Evolutionary conservation across 192 early-diverging fungal genomes (phyloP).

Genomic region (Phlyctochytrium planicorne): DNA sequence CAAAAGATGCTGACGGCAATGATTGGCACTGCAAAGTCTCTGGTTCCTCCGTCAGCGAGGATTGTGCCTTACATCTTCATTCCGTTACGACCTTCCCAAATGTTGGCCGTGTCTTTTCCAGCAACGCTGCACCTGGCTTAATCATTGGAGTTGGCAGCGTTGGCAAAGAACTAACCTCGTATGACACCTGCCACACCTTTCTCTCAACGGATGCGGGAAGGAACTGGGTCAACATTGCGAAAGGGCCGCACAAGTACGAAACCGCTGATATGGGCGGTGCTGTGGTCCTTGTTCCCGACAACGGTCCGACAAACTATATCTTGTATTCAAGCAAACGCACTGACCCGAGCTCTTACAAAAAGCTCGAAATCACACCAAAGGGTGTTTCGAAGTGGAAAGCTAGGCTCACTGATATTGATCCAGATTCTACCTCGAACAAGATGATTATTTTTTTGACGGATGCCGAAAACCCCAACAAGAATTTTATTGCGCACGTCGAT

Average conservation of each 20-base stretch:
- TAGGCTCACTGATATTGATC: conserved; percentile 72
- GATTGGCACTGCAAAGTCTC: conserved; percentile 53
- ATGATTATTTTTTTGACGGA: conserved; percentile 63
- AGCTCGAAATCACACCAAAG: conserved; percentile 38
- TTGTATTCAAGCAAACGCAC: conserved; percentile 80
- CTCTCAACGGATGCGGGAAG: conserved; percentile 81
- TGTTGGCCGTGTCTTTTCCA: conserved; percentile 72
- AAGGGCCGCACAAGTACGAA: conserved; percentile 82
- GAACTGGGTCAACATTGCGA: conserved; percentile 64
- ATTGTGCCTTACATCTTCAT: conserved; percentile 85
- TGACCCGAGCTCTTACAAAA: conserved; percentile 56
- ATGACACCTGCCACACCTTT: conserved; percentile 81
- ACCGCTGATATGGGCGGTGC: conserved; percentile 79
- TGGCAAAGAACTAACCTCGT: conserved; percentile 65
- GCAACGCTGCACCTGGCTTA: conserved; percentile 72
- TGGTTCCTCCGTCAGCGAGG: conserved; percentile 25
- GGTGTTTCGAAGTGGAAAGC: conserved; percentile 38
- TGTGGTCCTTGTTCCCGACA: conserved; percentile 69
- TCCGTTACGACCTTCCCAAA: conserved; percentile 71
- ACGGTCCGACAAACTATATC: conserved; percentile 49
- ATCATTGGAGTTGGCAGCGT: conserved; percentile 92
- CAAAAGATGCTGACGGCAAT: conserved; percentile 53
- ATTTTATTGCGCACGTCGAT: conserved; percentile 68
- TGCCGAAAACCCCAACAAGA: conserved; percentile 16
- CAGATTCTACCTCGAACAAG: conserved; percentile 71